These are phyloP conservation scores for Botrytis tulipae DNA, from an alignment of 2,329 filamentous ascomycete genomes.

Conservation along the genomic window DNA sequence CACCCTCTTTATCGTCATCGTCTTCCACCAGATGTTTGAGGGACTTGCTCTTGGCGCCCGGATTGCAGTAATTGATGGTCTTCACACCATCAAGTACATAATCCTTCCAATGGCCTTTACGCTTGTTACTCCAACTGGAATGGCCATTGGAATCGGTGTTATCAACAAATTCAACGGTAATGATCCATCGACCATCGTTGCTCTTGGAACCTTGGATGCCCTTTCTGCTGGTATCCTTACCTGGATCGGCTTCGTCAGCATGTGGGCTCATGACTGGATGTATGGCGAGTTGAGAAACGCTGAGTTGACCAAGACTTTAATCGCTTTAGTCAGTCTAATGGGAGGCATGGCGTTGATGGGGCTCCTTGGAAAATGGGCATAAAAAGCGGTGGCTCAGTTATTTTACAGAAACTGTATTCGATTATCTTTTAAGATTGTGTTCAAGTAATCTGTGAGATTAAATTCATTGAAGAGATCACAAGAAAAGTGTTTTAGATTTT, in stretches of 20 bases:
- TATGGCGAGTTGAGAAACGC: conserved; percentile 45
- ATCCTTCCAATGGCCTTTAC: conserved; percentile 63
- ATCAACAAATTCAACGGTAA: conserved; percentile 71
- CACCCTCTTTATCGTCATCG: conserved; percentile 63
- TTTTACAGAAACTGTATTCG: not conserved
- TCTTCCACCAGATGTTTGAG: conserved; percentile 79
- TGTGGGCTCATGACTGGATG: conserved; percentile 76
- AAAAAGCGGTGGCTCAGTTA: not conserved
- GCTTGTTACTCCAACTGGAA: conserved; percentile 72
- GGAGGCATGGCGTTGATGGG: conserved; percentile 5
- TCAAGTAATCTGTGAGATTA: not conserved
- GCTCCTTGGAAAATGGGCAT: conserved; percentile 1
- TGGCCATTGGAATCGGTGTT: conserved; percentile 76
- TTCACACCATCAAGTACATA: conserved; percentile 47
- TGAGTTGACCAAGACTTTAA: not conserved
- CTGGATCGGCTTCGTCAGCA: conserved; percentile 79
- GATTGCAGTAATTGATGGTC: conserved; percentile 52
- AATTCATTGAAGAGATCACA: not conserved
- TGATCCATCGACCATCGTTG: conserved; percentile 63
- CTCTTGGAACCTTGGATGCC: conserved; percentile 72
- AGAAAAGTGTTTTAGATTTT: not conserved
- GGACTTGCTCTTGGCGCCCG: conserved; percentile 71
- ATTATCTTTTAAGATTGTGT: not conserved
- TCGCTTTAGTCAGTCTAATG: not conserved
- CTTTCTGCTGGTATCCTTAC: conserved; percentile 72